These are phyloP conservation scores for Pichia thaimueangensis DNA, from an alignment of 805 yeast genomes.

Conservation along the genomic window DNA sequence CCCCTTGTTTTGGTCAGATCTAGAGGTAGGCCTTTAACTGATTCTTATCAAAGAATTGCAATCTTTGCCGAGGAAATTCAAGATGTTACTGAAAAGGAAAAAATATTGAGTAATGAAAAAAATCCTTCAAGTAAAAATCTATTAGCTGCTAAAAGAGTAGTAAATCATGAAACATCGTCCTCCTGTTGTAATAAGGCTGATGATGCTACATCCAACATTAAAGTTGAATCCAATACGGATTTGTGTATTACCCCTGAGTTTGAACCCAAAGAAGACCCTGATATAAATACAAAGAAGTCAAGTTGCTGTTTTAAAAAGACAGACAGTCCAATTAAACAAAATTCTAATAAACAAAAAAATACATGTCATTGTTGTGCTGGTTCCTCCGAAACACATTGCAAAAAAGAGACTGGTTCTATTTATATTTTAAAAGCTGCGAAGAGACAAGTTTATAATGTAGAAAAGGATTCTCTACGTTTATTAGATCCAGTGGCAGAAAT, in stretches of 20 bases:
- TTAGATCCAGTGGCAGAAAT: conserved; percentile 30
- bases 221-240: not conserved
- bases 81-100: conserved; percentile 3
- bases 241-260: too few species aligned
- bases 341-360: not conserved
- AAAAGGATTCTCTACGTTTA: conserved; percentile 28
- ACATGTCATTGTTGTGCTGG: conserved; percentile 4
- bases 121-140: not conserved
- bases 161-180: not conserved
- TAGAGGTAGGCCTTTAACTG: conserved; percentile 79
- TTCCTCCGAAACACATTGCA: not conserved
- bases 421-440: conserved; percentile 30
- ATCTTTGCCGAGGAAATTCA: conserved; percentile 41
- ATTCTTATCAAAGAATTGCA: conserved; percentile 53
- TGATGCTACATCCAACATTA: not conserved
- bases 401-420: conserved; percentile 19
- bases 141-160: conserved; percentile 2
- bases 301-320: too few species aligned
- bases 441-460: conserved; percentile 32
- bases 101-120: conserved; percentile 1
- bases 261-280: too few species aligned
- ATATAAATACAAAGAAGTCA: too few species aligned
- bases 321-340: not conserved
- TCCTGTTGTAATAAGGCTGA: not conserved
- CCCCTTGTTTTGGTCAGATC: conserved; percentile 81